A percentile compares a stretch with the other conserved stretches of the same genome.
Evolutionary conservation across 2,329 filamentous ascomycete genomes (phyloP).

Genomic region (Orbilia quercus): DNA sequence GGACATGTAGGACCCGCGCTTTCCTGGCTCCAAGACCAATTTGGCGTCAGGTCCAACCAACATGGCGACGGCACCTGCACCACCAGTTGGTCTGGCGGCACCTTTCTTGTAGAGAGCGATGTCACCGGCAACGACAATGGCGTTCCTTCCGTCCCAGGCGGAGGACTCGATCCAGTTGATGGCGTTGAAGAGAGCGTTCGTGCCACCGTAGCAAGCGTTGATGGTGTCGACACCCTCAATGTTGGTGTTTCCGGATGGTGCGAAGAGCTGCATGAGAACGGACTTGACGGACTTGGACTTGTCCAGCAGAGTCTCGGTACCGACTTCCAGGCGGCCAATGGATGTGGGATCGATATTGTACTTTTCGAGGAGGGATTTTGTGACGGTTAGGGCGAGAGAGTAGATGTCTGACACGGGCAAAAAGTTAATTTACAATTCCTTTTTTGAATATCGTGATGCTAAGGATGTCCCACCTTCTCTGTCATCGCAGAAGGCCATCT

Average conservation of each 20-base stretch:
- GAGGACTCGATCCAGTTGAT: conserved; percentile 89
- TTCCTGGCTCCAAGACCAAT: conserved; percentile 79
- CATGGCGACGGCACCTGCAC: conserved; percentile 81
- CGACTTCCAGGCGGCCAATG: conserved; percentile 83
- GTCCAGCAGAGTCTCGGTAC: conserved; percentile 85
- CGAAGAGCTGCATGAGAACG: conserved; percentile 86
- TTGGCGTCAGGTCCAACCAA: conserved; percentile 82
- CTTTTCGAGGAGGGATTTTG: conserved; percentile 81
- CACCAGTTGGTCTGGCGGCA: conserved; percentile 81
- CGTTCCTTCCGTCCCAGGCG: conserved; percentile 84
- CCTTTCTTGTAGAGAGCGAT: conserved; percentile 89
- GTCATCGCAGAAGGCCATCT: conserved; percentile 92
- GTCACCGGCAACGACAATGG: conserved; percentile 81
- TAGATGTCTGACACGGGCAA: conserved; percentile 76
- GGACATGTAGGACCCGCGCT: conserved; percentile 82
- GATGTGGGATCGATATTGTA: conserved; percentile 83
- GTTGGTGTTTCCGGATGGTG: conserved; percentile 78
- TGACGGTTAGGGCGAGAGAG: conserved; percentile 81
- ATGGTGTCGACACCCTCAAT: conserved; percentile 84
- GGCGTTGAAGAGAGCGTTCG: conserved; percentile 84
- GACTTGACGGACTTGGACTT: conserved; percentile 93
- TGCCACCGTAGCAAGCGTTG: conserved; percentile 88
- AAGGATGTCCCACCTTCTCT: conserved; percentile 74
- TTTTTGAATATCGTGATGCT: neutral
- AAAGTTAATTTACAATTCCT: neutral